These are phyloP conservation scores for Aspergillus pseudotamarii DNA, from an alignment of 2,329 filamentous ascomycete genomes.

Conservation along the genomic window DNA sequence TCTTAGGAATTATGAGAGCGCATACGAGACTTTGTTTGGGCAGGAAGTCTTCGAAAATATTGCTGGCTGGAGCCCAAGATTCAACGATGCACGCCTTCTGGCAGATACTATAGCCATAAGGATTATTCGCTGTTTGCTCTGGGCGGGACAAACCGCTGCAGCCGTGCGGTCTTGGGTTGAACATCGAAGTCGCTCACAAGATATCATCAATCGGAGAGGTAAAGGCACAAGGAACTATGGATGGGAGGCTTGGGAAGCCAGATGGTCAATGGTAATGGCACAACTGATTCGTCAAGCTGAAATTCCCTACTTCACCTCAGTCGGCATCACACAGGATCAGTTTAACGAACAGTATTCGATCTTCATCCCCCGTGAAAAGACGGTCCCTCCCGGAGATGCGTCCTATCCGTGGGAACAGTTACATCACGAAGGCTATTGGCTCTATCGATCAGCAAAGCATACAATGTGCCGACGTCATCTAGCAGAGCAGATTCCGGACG, in stretches of 20 bases:
- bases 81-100: constrained; percentile 88
- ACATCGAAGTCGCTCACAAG: constrained; percentile 73
- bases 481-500: constrained; percentile 60
- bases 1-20: constrained; percentile 80
- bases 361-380: constrained; percentile 56
- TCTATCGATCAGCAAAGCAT: constrained; percentile 56
- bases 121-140: constrained; percentile 78
- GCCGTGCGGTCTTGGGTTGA: constrained; percentile 79
- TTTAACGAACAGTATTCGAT: constrained; percentile 35
- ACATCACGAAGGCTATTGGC: constrained; percentile 67
- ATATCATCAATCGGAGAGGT: constrained; percentile 79
- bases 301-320: constrained; percentile 48
- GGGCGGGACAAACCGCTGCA: constrained; percentile 75
- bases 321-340: constrained; percentile 29
- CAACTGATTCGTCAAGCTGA: constrained; percentile 59
- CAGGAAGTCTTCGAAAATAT: constrained; percentile 85
- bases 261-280: constrained; percentile 66
- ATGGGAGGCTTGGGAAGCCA: constrained; percentile 90
- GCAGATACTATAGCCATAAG: constrained; percentile 81
- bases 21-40: constrained; percentile 80
- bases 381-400: constrained; percentile 51
- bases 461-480: constrained; percentile 53
- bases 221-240: constrained; percentile 87
- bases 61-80: constrained; percentile 84
- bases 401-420: constrained; percentile 61